Base-by-base conservation (phyloP, 306 rosid genomes). In the Fragaria iinumae region DNA sequence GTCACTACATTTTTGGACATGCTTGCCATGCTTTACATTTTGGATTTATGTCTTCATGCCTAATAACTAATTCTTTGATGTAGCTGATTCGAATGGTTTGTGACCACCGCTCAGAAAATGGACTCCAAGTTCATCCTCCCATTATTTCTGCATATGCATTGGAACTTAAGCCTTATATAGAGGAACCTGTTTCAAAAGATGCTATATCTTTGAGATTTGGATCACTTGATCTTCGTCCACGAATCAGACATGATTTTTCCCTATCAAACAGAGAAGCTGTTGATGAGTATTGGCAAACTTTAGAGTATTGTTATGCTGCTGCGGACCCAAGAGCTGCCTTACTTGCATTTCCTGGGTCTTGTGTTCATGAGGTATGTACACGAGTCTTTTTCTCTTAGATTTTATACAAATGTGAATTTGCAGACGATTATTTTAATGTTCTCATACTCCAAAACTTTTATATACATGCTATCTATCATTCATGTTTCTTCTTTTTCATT, bases 241-340 rank as follows among this genome's bases (percentile, higher is more conserved):
- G 98, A 84, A 81, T 95, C 86, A 92, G 98, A 76, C 98, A 95
- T 83, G 98, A 95, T 85, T 95, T 95, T 88, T 71, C 79, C 80
- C 82, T 95, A 78, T 89, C 89, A 27, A 90, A 74, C 83, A 89
- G 84, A 88, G 89, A 83, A 64, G 97, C 93, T 75, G 92, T 95
- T 76, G 84, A 90, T 74, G 91, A 95, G 84, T 95, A 95, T 87
- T 92, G 97, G 99, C 89, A 79, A 81, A 95, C 96, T 55, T 85
- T 95, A 66, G 97, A 95, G 82, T 89, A 88, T 75, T 87, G 97
- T 78, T 95, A 89, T 82, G 96, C 93, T 72, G 90, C 96, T 84
- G 93, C 97, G 67, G 88, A 95, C 85, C 83, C 79, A 52, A 82
- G 84, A 80, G 88, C 93, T 80, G 97, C 97, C 73, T 75, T 88